Evolutionary conservation across 208 protist genomes (phyloP).

Genomic region (Leishmania major): DNA sequence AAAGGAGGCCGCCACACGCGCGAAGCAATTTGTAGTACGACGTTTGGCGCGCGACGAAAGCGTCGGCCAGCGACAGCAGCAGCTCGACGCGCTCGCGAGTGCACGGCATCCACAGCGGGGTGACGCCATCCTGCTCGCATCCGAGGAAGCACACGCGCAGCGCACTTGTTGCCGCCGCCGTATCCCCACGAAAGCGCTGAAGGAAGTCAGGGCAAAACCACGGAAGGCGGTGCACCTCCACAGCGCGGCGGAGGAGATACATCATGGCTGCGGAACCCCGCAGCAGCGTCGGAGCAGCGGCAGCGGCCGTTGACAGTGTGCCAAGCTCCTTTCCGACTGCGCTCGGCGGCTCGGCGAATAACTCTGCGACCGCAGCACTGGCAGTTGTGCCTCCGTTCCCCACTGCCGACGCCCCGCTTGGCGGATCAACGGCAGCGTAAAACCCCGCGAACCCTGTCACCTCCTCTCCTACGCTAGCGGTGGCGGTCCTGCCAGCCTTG

Average conservation of each 20-base stretch:
- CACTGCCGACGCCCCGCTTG: not conserved
- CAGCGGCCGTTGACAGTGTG: not conserved
- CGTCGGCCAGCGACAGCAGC: slow-evolving; percentile 50
- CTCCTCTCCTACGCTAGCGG: slow-evolving; percentile 33
- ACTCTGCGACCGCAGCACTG: not conserved
- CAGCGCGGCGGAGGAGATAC: slow-evolving; percentile 58
- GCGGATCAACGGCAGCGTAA: slow-evolving; percentile 37
- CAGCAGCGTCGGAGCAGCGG: slow-evolving; percentile 22
- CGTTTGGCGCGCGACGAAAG: slow-evolving; percentile 25
- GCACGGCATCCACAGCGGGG: slow-evolving; percentile 79
- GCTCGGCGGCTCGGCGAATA: not conserved
- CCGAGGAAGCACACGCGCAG: slow-evolving; percentile 66
- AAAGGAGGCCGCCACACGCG: slow-evolving; percentile 51
- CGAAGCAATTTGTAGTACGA: slow-evolving; percentile 63
- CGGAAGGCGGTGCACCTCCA: slow-evolving; percentile 53
- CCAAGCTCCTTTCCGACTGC: not conserved
- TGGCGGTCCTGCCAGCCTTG: not conserved
- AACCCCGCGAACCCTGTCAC: slow-evolving; percentile 57
- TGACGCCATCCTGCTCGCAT: slow-evolving; percentile 53
- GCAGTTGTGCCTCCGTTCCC: not conserved
- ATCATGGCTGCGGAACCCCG: slow-evolving; percentile 86
- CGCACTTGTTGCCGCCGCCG: slow-evolving; percentile 35
- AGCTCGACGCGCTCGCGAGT: slow-evolving; percentile 57
- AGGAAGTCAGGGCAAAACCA: slow-evolving; percentile 74
- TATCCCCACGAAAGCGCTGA: slow-evolving; percentile 30